phyloP scores from a whole-genome alignment of 192 early-diverging fungal genomes.

The Thamnidium elegans region DNA sequence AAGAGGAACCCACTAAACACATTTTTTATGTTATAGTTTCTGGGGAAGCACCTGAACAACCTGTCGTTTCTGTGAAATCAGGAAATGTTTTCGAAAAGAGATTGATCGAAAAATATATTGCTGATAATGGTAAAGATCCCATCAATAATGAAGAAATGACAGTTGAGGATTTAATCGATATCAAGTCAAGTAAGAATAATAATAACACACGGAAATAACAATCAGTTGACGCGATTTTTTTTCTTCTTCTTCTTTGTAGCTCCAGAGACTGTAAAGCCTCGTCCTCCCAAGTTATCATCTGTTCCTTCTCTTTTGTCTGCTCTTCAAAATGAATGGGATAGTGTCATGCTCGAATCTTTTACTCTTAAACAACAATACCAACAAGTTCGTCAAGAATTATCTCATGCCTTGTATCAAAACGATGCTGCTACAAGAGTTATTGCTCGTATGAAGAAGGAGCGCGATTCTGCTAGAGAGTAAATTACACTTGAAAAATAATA shows the following conservation, averaged over 20 bases:
- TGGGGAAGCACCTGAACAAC: constrained; percentile 82
- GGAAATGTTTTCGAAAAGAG: constrained; percentile 87
- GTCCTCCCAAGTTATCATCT: constrained; percentile 87
- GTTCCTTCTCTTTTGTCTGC: constrained; percentile 84
- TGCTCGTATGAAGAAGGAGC: constrained; percentile 85
- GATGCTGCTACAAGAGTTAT: constrained; percentile 96
- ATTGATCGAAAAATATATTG: constrained; percentile 84
- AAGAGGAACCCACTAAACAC: neutral
- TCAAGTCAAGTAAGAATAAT: constrained; percentile 57
- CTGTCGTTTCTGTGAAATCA: constrained; percentile 83
- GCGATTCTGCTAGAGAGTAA: constrained; percentile 83
- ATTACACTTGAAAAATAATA: neutral
- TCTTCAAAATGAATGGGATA: constrained; percentile 97
- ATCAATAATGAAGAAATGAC: constrained; percentile 69
- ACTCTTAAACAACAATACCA: constrained; percentile 90
- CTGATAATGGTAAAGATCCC: constrained; percentile 81
- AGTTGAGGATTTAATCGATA: constrained; percentile 67
- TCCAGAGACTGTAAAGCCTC: constrained; percentile 73
- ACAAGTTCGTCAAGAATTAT: constrained; percentile 87
- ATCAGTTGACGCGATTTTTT: no score
- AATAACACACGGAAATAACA: neutral
- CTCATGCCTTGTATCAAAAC: constrained; percentile 92
- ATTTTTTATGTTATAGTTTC: constrained; percentile 71
- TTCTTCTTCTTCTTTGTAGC: constrained; percentile 25
- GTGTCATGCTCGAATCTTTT: constrained; percentile 93